These are phyloP conservation scores for Akebia trifoliata DNA, from an alignment of 164 flowering plant species.

Conservation along the genomic window DNA sequence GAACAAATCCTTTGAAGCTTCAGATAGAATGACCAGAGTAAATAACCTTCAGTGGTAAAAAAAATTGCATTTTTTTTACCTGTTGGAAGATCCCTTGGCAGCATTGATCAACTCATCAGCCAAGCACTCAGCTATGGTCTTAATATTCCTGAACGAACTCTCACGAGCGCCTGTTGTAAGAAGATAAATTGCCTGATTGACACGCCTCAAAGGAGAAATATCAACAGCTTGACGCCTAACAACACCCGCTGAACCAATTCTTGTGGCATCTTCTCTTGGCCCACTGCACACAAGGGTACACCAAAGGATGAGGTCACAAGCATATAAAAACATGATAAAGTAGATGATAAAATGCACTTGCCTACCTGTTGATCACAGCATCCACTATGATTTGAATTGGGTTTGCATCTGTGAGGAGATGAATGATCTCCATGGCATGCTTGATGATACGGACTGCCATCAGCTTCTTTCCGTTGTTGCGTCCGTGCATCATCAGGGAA, in stretches of 20 bases:
- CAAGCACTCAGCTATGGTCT: slow-evolving; percentile 10
- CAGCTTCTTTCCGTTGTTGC: slow-evolving; percentile 30
- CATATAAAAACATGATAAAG: too few species aligned
- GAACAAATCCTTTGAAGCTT: too few species aligned
- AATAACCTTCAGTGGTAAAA: too few species aligned
- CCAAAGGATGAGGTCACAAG: too few species aligned
- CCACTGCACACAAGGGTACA: not conserved
- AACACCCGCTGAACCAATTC: slow-evolving; percentile 6
- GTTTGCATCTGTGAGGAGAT: too few species aligned
- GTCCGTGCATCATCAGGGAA: slow-evolving; percentile 31
- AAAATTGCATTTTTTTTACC: too few species aligned
- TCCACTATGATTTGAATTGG: slow-evolving; percentile 29
- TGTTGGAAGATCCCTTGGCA: slow-evolving; percentile 12
- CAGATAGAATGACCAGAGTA: too few species aligned
- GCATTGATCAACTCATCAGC: slow-evolving; percentile 11
- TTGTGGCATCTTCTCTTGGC: slow-evolving; percentile 10
- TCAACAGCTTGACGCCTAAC: too few species aligned
- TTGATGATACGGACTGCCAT: slow-evolving; percentile 29
- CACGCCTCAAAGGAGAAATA: slow-evolving; percentile 10
- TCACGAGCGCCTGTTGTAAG: too few species aligned
- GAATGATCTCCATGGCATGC: slow-evolving; percentile 31
- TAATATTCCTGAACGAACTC: slow-evolving; percentile 11
- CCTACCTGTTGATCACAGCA: slow-evolving; percentile 32
- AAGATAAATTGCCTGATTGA: slow-evolving; percentile 10
- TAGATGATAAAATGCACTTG: too few species aligned